A percentile compares a stretch with the other conserved stretches of the same genome.
Evolutionary conservation across 2,329 filamentous ascomycete species (phyloP).

Genomic region (Rhytidhysteron rufulum): DNA sequence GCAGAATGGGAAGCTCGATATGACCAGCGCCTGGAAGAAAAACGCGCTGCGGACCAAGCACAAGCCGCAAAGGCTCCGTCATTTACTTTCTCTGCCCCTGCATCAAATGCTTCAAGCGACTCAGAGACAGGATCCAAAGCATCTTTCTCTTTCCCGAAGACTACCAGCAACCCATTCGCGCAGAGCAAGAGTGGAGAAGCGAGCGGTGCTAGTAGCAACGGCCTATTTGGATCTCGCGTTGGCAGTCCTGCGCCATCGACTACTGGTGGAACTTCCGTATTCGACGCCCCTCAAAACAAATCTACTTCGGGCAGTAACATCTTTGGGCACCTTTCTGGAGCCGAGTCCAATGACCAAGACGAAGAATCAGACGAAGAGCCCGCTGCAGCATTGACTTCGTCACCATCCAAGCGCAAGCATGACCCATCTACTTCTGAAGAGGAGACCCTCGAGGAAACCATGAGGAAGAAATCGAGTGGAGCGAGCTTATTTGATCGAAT

Average conservation of each 20-base stretch:
- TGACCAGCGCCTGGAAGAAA: conserved; percentile 26
- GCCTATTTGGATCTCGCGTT: conserved; percentile 19
- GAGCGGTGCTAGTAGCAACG: conserved; percentile 20
- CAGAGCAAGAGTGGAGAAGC: conserved; percentile 3
- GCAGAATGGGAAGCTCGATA: conserved; percentile 30
- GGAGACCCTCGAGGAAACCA: conserved; percentile 17
- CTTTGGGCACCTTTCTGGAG: conserved; percentile 28
- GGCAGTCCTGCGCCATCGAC: conserved; percentile 28
- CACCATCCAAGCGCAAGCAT: conserved; percentile 18
- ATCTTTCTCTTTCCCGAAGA: conserved; percentile 2
- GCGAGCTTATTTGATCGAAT: conserved; percentile 5
- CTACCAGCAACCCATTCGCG: not conserved
- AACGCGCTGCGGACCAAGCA: conserved; percentile 23
- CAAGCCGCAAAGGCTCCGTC: conserved; percentile 16
- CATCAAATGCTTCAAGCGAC: conserved; percentile 3
- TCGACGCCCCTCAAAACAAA: conserved; percentile 19
- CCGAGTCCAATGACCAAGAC: conserved; percentile 20
- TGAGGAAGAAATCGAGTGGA: conserved; percentile 11
- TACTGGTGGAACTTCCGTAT: conserved; percentile 25
- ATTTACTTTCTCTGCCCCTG: conserved; percentile 14
- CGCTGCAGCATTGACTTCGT: not conserved
- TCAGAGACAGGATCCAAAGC: conserved; percentile 10
- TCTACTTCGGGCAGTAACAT: conserved; percentile 15
- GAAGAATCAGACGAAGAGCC: conserved; percentile 16
- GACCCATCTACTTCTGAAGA: conserved; percentile 22